Evolutionary conservation across 805 yeast genomes (phyloP).

Genomic region (Candida ponderosae): DNA sequence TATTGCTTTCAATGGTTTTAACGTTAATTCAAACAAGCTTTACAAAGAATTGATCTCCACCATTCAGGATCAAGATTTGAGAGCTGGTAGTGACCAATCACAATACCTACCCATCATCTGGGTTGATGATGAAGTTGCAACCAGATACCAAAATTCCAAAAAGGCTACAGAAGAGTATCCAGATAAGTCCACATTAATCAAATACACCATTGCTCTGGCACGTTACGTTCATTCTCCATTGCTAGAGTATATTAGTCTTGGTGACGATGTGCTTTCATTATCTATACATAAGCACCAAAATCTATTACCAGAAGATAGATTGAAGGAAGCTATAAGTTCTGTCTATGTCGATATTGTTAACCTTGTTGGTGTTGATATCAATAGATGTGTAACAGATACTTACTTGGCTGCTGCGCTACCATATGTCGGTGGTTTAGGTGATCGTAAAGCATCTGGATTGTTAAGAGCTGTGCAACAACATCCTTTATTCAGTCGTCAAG

Average conservation of each 20-base stretch:
- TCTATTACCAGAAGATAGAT: conserved; percentile 53
- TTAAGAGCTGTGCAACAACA: conserved; percentile 67
- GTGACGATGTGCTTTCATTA: conserved; percentile 63
- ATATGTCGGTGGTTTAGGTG: conserved; percentile 88
- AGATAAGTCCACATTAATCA: conserved; percentile 70
- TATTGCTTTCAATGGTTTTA: conserved; percentile 82
- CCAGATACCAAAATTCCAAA: conserved; percentile 73
- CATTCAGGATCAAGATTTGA: conserved; percentile 46
- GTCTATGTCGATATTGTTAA: conserved; percentile 86
- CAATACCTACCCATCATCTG: conserved; percentile 64
- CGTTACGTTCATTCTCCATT: conserved; percentile 92
- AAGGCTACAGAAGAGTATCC: conserved; percentile 75
- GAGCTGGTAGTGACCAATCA: conserved; percentile 41
- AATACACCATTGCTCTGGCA: conserved; percentile 84
- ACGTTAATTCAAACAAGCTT: conserved; percentile 60
- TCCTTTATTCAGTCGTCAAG: conserved; percentile 68
- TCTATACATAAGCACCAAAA: conserved; percentile 68
- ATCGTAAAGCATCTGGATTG: conserved; percentile 86
- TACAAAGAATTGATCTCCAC: conserved; percentile 48
- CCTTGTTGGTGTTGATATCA: conserved; percentile 88
- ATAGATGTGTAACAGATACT: conserved; percentile 74
- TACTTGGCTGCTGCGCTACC: conserved; percentile 67
- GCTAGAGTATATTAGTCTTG: conserved; percentile 76
- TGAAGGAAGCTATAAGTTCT: conserved; percentile 63
- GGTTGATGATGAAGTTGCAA: conserved; percentile 91